Conservation (phyloP, 73 alveolate genomes). For the Tetrahymena malaccensis region DNA sequence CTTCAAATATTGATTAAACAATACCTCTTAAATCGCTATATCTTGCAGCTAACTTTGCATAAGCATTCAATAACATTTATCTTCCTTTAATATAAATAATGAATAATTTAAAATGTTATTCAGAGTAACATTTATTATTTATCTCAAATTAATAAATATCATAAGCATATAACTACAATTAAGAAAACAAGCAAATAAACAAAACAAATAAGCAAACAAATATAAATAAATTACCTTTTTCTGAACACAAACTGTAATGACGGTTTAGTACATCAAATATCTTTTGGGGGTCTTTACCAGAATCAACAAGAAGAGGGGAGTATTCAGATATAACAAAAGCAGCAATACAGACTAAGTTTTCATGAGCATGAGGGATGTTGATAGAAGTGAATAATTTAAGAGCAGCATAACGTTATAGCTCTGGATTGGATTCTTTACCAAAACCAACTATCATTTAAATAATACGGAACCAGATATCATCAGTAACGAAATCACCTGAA, state of each 20-base stretch:
- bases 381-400: slow-evolving; percentile 66
- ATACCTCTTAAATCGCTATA: slow-evolving; percentile 61
- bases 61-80: slow-evolving; percentile 79
- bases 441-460: slow-evolving; percentile 93
- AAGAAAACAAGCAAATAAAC: too few species aligned
- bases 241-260: slow-evolving; percentile 70
- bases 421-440: slow-evolving; percentile 81
- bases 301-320: slow-evolving; percentile 63
- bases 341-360: slow-evolving; percentile 87
- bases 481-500: slow-evolving; percentile 97
- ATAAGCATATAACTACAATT: too few species aligned
- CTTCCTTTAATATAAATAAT: slow-evolving; percentile 23
- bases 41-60: slow-evolving; percentile 74
- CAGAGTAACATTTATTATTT: too few species aligned
- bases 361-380: slow-evolving; percentile 78
- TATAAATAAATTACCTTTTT: neutral
- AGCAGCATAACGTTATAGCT: slow-evolving; percentile 88
- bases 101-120: too few species aligned
- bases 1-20: slow-evolving; percentile 77
- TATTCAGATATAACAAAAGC: slow-evolving; percentile 91
- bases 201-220: too few species aligned
- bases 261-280: slow-evolving; percentile 62
- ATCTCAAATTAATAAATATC: too few species aligned
- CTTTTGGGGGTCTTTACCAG: slow-evolving; percentile 50
- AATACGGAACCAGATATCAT: slow-evolving; percentile 92